phyloP scores from a whole-genome alignment of 139 green algal species.

The Spirogloea muscicola region DNA sequence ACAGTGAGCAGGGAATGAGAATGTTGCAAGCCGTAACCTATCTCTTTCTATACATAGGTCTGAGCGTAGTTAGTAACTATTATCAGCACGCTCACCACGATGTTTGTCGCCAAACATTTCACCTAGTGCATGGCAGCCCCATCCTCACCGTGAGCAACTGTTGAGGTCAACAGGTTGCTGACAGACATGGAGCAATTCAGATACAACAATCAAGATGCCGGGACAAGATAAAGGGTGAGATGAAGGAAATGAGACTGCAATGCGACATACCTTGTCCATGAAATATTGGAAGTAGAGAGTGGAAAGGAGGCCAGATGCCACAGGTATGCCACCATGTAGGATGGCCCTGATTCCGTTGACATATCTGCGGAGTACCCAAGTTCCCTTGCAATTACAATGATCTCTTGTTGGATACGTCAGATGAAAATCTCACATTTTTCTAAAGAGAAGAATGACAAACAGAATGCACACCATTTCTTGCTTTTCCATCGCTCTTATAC shows the following conservation, averaged over 20 bases:
- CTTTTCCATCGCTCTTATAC: too few species aligned
- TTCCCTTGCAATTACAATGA: too few species aligned
- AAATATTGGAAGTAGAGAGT: slow-evolving; percentile 83
- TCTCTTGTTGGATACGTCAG: too few species aligned
- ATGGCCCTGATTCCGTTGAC: slow-evolving; percentile 42
- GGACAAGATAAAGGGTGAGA: neutral
- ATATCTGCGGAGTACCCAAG: slow-evolving; percentile 16
- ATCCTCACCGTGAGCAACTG: neutral
- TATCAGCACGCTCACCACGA: too few species aligned
- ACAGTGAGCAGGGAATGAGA: neutral
- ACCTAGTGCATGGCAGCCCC: neutral
- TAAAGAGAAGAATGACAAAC: too few species aligned
- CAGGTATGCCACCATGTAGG: slow-evolving; percentile 31
- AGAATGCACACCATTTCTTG: too few species aligned
- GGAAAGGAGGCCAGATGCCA: slow-evolving; percentile 64
- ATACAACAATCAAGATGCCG: neutral
- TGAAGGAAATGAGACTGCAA: neutral
- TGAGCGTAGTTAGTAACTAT: too few species aligned
- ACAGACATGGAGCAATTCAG: neutral
- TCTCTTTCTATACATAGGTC: too few species aligned
- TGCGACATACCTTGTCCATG: slow-evolving; percentile 52
- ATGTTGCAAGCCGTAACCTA: neutral
- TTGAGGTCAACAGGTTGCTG: neutral
- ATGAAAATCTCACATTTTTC: too few species aligned
- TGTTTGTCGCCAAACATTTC: neutral